Evolutionary conservation across 805 yeast genomes (phyloP).

Genomic region (Spathaspora passalidarum): DNA sequence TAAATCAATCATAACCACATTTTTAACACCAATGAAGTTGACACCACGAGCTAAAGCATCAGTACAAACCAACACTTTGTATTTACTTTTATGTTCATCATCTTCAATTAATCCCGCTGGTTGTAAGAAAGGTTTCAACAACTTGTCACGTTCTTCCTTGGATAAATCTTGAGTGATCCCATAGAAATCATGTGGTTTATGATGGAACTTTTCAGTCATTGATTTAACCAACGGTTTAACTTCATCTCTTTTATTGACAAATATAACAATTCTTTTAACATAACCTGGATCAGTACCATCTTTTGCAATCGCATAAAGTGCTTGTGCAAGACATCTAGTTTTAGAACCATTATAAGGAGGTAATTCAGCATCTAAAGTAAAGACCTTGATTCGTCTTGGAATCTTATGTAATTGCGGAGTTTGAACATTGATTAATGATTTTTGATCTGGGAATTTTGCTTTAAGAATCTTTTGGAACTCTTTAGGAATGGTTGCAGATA

Average conservation of each 20-base stretch:
- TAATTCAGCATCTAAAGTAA: constrained; percentile 70
- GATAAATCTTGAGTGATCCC: constrained; percentile 68
- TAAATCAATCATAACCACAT: constrained; percentile 79
- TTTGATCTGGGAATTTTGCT: constrained; percentile 58
- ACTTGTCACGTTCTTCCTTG: constrained; percentile 54
- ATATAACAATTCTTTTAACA: constrained; percentile 78
- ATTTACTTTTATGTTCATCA: constrained; percentile 23
- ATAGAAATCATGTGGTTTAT: constrained; percentile 45
- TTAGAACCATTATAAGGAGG: constrained; percentile 85
- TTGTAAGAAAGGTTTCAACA: constrained; percentile 60
- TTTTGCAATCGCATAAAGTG: constrained; percentile 76
- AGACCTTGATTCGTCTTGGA: constrained; percentile 72
- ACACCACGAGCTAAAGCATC: constrained; percentile 89
- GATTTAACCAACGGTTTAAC: constrained; percentile 57
- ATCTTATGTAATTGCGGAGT: constrained; percentile 83
- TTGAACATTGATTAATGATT: constrained; percentile 52
- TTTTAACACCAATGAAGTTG: constrained; percentile 77
- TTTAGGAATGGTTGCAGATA: constrained; percentile 88
- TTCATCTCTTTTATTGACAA: constrained; percentile 72
- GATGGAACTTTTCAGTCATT: constrained; percentile 40
- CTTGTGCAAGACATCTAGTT: constrained; percentile 82
- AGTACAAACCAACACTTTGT: constrained; percentile 80
- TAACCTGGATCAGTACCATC: constrained; percentile 78
- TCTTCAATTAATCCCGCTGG: constrained; percentile 43
- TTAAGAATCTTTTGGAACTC: constrained; percentile 64